Conservation (phyloP, 2,329 filamentous ascomycete species). For the Cadophora sp. region DNA sequence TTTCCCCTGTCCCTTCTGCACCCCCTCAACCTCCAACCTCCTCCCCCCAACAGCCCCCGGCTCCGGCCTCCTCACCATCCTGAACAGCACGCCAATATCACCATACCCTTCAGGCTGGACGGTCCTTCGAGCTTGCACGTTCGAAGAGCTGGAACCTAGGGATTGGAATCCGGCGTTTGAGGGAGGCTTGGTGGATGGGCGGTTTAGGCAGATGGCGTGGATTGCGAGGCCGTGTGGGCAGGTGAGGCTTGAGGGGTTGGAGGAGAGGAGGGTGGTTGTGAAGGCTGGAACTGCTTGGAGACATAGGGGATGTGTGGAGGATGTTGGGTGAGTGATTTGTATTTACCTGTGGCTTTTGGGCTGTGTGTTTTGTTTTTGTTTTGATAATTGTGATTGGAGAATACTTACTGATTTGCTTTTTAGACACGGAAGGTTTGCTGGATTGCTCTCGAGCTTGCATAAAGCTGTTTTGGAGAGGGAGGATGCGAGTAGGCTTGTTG, state of each 20-base stretch:
- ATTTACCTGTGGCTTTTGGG: no score
- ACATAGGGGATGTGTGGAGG: background rate
- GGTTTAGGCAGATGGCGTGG: conserved; percentile 33
- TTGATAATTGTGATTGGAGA: background rate
- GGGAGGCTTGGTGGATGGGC: background rate
- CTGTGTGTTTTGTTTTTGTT: background rate
- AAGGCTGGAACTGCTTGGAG: background rate
- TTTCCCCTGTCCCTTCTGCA: conserved; percentile 35
- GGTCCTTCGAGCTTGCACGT: conserved; percentile 21
- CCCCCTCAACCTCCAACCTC: background rate
- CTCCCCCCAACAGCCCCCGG: conserved; percentile 7
- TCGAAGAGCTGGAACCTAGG: conserved; percentile 19
- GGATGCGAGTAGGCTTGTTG: background rate
- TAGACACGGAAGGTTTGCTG: conserved; percentile 29
- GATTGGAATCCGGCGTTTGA: conserved; percentile 23
- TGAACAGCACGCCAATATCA: conserved; percentile 9
- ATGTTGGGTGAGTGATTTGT: background rate
- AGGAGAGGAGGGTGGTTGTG: background rate
- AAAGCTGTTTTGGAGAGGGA: conserved; percentile 18
- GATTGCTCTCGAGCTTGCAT: conserved; percentile 32
- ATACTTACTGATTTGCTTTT: background rate
- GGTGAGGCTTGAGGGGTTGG: conserved; percentile 1
- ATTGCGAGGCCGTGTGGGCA: conserved; percentile 32
- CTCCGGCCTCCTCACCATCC: conserved; percentile 26
- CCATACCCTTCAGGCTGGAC: conserved; percentile 25